Evolutionary conservation across 345 rosid genomes (phyloP).

Genomic region (Linum trigynum): DNA sequence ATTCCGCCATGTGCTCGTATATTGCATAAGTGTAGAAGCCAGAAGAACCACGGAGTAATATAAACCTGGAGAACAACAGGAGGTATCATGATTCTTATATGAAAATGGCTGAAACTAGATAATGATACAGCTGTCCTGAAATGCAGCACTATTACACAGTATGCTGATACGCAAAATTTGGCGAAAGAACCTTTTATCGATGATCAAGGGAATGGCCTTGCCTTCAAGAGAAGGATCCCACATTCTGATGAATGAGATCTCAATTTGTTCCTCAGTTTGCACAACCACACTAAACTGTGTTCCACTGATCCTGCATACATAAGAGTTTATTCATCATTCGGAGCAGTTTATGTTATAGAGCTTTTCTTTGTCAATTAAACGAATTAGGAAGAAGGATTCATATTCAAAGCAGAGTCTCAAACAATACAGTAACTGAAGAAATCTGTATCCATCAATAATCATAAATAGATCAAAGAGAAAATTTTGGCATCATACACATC

Average conservation of each 20-base stretch:
- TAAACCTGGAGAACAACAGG: conserved; percentile 35
- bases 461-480: not conserved
- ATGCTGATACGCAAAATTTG: not conserved
- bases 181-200: conserved; percentile 18
- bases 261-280: conserved; percentile 22
- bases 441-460: not conserved
- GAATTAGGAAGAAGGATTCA: not conserved
- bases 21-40: conserved; percentile 82
- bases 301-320: conserved; percentile 18
- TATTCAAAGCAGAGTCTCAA: not conserved
- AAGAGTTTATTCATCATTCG: not conserved
- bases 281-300: conserved; percentile 13
- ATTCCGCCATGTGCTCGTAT: conserved; percentile 57
- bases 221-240: conserved; percentile 26
- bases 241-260: conserved; percentile 18
- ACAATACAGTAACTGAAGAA: not conserved
- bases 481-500: conserved; percentile 18
- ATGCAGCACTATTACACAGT: not conserved
- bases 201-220: conserved; percentile 13
- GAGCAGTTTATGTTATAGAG: not conserved
- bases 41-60: conserved; percentile 59
- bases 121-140: not conserved
- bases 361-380: not conserved
- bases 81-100: not conserved
- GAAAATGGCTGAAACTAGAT: not conserved